Base-by-base conservation (phyloP, 495 filamentous ascomycete genomes). In the Aspergillus diversus region DNA sequence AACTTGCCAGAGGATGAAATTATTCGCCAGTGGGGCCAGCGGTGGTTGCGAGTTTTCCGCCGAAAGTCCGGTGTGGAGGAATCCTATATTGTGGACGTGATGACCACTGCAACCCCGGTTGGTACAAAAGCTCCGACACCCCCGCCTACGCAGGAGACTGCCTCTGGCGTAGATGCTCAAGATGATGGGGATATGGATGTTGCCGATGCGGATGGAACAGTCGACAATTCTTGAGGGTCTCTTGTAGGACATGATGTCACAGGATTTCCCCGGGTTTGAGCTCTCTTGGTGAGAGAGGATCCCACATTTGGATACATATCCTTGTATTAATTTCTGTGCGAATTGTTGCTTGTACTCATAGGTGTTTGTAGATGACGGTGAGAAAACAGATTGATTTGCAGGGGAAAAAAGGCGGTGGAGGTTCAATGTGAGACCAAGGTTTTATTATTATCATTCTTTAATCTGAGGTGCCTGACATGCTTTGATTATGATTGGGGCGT, bases 41-140 rank as follows among this genome's bases (percentile, higher is more conserved):
- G 91, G 16, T 99, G 95, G 95, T 76, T 92, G 50, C 83, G 89
- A 47, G 93, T 94, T 2, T 97, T 96, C 71, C 80, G 87, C 61
- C 78, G 95, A 21, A 90, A 92, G 76, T 84, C 85, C 62, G 90
- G 87, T 16, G 92, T 98, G 51, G 92, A 97, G 76, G 93, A 97
- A 77, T 78, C 86, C 1, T 83, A 79, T 64, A 78, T 83, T 43
- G 62, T 65, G 35, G 81, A 80, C 59, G 75, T 75, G 39, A 65
- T 83, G 67, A 64, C 67, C 17, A 60, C 69, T 54, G 77, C 77
- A 6, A 73, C 68, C 13, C 75, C 76, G 0, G 66, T 80, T 21
- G 78, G 78, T 6, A 80, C 79, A 1, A 58, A 58, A 17, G 73
- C 75, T 15, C 73, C 75, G 42, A 70, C 75, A 35, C 58, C 67